Evolutionary conservation across 2,329 filamentous ascomycete species (phyloP), one percentile per base, ranked within the genome.

Genomic region (Colletotrichum cordylinicola): DNA sequence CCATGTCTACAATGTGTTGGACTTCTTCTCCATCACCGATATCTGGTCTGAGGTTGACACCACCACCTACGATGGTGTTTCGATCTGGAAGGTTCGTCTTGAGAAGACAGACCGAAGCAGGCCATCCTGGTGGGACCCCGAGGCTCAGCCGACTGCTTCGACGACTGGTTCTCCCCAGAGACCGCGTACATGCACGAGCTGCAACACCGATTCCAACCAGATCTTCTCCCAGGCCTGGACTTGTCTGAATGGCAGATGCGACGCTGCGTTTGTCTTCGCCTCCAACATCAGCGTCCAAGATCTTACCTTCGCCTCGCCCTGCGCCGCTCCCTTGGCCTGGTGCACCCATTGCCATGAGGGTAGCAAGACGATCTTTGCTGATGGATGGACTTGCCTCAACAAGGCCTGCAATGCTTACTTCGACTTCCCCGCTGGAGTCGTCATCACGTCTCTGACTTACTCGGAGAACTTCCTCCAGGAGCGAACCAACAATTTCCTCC

Each of bases 21-120:
- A 88, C n/a, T 92, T 88, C 82, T 96, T 94, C 81, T 90, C 92
- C 65, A 86, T 94, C 15, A 94, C 93, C 0, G 86, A 93, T 65
- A 86, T 95, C 0, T 96, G 94, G 94, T 86, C 84, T 13, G 94
- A 96, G 79, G 88, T 87, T 75, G 85, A 85, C 15, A 56, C 61
- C 6, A 77, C 84, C 1, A 70, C 55, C n/a, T 15, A 29, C 10
- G 81, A 85, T 2, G 82, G 81, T 3, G 79, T 83, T 8, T 81
- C 78, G 2, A 78, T 83, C 0, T 88, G 90, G 78, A 92, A 91
- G 77, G 87, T 93, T 31, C 90, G 93, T 0, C 88, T 95, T 5
- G 92, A 96, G 81, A 94, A 93, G 76, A 83, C 94, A 0, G 82
- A 92, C 74, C 80, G 72, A 16, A 58, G 35, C 0, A 82, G 84